phyloP scores from a whole-genome alignment of 2,329 filamentous ascomycete species.

The Colletotrichum sp. region DNA sequence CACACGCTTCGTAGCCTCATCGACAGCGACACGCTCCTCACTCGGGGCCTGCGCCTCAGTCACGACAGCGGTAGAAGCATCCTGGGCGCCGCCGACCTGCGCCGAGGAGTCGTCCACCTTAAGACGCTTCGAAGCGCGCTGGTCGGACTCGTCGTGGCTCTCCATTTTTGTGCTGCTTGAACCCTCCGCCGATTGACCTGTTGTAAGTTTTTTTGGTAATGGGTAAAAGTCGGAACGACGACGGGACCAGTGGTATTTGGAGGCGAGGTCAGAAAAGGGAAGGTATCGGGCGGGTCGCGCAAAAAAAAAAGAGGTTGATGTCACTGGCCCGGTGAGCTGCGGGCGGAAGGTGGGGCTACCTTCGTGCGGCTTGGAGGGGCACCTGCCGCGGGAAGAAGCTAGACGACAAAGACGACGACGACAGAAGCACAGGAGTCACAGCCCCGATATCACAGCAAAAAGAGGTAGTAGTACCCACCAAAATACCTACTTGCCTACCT shows the following conservation, averaged over 20 bases:
- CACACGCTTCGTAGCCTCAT: slow-evolving; percentile 9
- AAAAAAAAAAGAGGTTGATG: slow-evolving; percentile 4
- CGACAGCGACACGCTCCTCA: slow-evolving; percentile 7
- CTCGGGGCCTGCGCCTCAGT: background rate
- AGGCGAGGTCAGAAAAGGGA: background rate
- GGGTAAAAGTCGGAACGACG: background rate
- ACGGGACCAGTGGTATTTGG: background rate
- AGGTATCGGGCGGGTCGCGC: background rate
- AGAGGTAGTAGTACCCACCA: background rate
- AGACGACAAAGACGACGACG: background rate
- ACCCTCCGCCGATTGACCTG: background rate
- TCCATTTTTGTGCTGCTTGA: slow-evolving; percentile 3
- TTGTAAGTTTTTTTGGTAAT: background rate
- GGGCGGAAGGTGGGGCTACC: slow-evolving; percentile 11
- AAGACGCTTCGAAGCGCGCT: slow-evolving; percentile 27
- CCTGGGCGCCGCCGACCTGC: background rate
- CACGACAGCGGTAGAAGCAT: background rate
- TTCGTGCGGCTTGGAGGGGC: background rate
- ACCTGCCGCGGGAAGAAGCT: background rate
- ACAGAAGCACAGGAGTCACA: background rate
- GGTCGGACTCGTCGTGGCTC: slow-evolving; percentile 17
- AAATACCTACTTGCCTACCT: background rate
- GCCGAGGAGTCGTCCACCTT: slow-evolving; percentile 21
- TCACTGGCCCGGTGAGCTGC: slow-evolving; percentile 1
- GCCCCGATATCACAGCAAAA: background rate